Conservation (phyloP, 176 grass and related monocot species). For the Thinopyrum elongatum region DNA sequence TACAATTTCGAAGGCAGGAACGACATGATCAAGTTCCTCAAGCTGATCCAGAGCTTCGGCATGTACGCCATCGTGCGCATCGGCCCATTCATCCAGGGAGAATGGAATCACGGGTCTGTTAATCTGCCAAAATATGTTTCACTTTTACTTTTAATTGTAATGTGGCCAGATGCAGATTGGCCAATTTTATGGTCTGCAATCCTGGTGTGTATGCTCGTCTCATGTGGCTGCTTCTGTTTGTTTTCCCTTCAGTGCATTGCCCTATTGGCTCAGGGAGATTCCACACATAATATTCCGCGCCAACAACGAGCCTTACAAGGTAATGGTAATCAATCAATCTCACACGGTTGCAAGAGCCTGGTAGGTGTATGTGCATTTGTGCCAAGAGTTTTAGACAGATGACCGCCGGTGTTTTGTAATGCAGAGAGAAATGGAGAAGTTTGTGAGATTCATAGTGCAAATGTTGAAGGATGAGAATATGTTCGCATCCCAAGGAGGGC, state of each 20-base stretch:
- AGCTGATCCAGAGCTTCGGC: constrained; percentile 45
- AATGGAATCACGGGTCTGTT: constrained; percentile 87
- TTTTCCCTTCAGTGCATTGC: constrained; percentile 53
- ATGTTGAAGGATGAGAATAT: constrained; percentile 71
- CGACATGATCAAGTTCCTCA: constrained; percentile 67
- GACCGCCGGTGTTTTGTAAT: background rate
- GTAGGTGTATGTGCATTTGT: background rate
- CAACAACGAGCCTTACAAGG: constrained; percentile 77
- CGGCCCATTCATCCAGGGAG: constrained; percentile 79
- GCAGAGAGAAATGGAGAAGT: constrained; percentile 82
- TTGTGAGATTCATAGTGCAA: constrained; percentile 63
- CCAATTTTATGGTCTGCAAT: background rate
- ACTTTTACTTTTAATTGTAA: background rate
- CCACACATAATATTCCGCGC: constrained; percentile 65
- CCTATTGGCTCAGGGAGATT: constrained; percentile 88
- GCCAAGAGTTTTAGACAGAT: background rate
- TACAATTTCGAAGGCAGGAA: constrained; percentile 66
- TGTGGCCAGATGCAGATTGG: too few relatives aligned
- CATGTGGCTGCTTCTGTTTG: constrained; percentile 11
- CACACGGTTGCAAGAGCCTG: background rate
- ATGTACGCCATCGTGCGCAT: constrained; percentile 70
- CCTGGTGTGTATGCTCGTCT: background rate
- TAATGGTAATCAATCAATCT: constrained; percentile 9
- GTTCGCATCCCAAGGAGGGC: constrained; percentile 68
- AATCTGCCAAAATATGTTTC: background rate